Base-by-base conservation (phyloP, 805 yeast genomes). In the Huiozyma sinensis region DNA sequence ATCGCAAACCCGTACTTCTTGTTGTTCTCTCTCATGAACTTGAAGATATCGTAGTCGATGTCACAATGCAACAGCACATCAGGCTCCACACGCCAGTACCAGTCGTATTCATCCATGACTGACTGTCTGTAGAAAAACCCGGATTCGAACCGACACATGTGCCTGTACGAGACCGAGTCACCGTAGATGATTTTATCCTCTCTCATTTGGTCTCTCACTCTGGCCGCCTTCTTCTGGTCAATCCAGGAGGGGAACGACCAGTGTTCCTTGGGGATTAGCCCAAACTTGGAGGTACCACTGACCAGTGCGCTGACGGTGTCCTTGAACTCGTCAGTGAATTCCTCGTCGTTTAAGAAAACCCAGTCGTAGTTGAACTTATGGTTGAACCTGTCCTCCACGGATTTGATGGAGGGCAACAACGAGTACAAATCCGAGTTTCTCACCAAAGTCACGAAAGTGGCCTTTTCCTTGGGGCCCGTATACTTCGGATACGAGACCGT, bases 61-160 rank as follows among this genome's bases (percentile, higher is more conserved):
- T 88, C 95, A 71, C 95, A 87, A 65, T 70, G 81, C 54, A 87
- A 75, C 63, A 76, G 75, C 60, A 83, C 75, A 60, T 79, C 84
- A 13, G 96, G 95, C 65, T 88, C 96, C 44, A 88, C 95, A 67
- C 96, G 78, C 96, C 96, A 88, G 71, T 88, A 88, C 73, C 81
- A 88, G 48, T 83, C 87, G 63, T 79, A 87, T n/a, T 84, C 81
- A 44, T 69, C 70, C 72, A 88, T 61, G 46, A 83, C 58, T 37
- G 81, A 81, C 60, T 85, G 92, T 65, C 81, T 76, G 71, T 75
- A 87, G 66, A 88, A 88, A 66, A 87, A 83, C 0, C 96, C 96
- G 11, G 92, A 81, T 64, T 86, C 94, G 58, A 73, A 88, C 58
- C 96, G 75, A 63, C 96, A 87, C 96, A 87, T 87, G 64, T 87